A percentile compares a stretch with the other conserved stretches of the same genome.
Conservation (phyloP, 495 filamentous ascomycete genomes). For the Penicillium paradoxum region DNA sequence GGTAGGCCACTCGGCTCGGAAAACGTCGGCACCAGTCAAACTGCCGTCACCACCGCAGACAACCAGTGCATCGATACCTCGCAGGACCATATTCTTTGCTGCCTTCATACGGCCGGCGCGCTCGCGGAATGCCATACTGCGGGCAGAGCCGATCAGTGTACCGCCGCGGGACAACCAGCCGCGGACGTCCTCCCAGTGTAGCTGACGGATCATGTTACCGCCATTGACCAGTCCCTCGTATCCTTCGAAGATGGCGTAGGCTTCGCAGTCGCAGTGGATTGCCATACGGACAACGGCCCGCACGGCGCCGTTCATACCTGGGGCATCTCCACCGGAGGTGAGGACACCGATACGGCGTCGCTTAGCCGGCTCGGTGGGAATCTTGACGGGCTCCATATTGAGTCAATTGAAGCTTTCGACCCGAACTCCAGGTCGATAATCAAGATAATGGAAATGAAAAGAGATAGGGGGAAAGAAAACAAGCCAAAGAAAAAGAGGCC, state of each 20-base stretch:
- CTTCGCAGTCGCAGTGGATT: constrained; percentile 79
- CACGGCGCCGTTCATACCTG: constrained; percentile 95
- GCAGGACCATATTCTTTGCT: constrained; percentile 87
- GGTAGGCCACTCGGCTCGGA: constrained; percentile 85
- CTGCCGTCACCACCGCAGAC: constrained; percentile 98
- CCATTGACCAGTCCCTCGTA: constrained; percentile 94
- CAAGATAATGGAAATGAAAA: constrained; percentile 6
- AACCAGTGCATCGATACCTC: constrained; percentile 92
- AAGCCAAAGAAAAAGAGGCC: constrained; percentile 7
- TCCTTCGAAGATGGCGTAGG: constrained; percentile 88
- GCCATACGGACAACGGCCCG: constrained; percentile 91
- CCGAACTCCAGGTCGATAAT: constrained; percentile 12
- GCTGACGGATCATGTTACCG: constrained; percentile 77
- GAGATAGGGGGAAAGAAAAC: constrained; percentile 1
- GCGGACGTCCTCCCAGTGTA: constrained; percentile 92
- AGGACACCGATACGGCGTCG: constrained; percentile 88
- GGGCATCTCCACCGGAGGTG: constrained; percentile 96
- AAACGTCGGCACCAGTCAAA: constrained; percentile 92
- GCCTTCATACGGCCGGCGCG: constrained; percentile 73
- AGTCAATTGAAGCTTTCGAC: constrained; percentile 14
- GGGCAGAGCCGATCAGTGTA: constrained; percentile 92
- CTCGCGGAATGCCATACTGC: constrained; percentile 85
- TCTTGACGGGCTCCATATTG: constrained; percentile 32
- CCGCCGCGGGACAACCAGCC: constrained; percentile 93
- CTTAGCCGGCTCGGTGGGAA: constrained; percentile 38